These are phyloP conservation scores for Euryodendron excelsum DNA, from an alignment of 148 eudicot genomes.

Conservation along the genomic window DNA sequence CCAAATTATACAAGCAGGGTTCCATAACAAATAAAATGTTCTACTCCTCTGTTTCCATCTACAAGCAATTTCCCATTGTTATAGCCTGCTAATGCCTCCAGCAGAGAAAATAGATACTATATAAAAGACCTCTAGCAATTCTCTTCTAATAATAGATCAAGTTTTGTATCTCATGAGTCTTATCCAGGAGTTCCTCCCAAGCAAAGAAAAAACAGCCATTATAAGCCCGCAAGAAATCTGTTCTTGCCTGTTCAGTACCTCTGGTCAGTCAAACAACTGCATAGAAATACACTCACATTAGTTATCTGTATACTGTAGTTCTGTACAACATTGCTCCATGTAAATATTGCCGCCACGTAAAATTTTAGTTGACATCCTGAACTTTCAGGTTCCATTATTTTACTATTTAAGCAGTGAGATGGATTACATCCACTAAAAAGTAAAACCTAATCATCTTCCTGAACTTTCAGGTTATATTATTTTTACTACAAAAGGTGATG, in stretches of 20 bases:
- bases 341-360: no score
- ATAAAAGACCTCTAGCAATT: neutral
- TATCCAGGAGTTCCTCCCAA: slow-evolving; percentile 17
- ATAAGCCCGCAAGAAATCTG: slow-evolving; percentile 2
- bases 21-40: slow-evolving; percentile 6
- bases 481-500: no score
- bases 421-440: no score
- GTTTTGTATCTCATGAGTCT: neutral
- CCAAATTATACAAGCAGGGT: slow-evolving; percentile 20
- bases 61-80: slow-evolving; percentile 1
- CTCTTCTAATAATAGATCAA: neutral
- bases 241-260: slow-evolving; percentile 17
- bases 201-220: slow-evolving; percentile 1
- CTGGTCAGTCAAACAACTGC: slow-evolving; percentile 44
- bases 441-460: no score
- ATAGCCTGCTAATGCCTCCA: neutral
- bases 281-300: slow-evolving; percentile 10
- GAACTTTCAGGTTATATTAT: no score
- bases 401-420: no score
- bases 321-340: no score
- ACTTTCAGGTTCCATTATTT: no score
- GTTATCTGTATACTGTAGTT: neutral
- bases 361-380: no score
- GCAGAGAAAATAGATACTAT: slow-evolving; percentile 3
- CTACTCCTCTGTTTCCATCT: slow-evolving; percentile 16